A percentile compares a stretch with the other conserved stretches of the same genome.
These are phyloP conservation scores for Pseudogymnoascus sp. DNA, from an alignment of 2,329 filamentous ascomycete genomes.

Conservation along the genomic window DNA sequence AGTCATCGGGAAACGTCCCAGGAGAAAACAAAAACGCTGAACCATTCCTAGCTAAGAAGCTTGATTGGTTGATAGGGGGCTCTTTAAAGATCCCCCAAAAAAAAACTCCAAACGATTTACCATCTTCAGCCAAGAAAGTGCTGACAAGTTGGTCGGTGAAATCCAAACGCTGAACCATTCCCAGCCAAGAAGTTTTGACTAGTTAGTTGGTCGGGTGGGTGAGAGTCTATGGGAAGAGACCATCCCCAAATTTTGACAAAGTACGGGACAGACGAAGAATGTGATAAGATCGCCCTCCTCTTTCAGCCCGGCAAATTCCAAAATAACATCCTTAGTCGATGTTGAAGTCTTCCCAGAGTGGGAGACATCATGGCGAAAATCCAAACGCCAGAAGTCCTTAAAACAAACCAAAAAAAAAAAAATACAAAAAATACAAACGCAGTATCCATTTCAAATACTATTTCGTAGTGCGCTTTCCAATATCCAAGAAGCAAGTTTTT, in stretches of 20 bases:
- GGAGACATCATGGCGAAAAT: not conserved
- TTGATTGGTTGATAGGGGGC: not conserved
- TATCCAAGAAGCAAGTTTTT: not conserved
- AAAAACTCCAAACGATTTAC: not conserved
- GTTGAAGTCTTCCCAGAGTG: not conserved
- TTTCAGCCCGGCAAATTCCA: not conserved
- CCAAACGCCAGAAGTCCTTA: not conserved
- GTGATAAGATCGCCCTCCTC: not conserved
- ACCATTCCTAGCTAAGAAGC: not conserved
- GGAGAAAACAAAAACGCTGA: not conserved
- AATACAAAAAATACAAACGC: not conserved
- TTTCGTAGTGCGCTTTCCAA: not conserved
- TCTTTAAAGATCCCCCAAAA: not conserved
- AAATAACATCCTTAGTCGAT: not conserved
- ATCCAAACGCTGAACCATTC: not conserved
- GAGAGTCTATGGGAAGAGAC: not conserved
- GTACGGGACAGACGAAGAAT: not conserved
- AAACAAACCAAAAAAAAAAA: not conserved
- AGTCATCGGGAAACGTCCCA: not conserved
- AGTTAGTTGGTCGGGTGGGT: not conserved
- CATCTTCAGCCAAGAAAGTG: not conserved
- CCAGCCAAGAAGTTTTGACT: not conserved
- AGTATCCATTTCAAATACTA: too few relatives aligned
- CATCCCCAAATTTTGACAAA: not conserved
- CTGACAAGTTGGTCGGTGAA: not conserved